Conservation (phyloP, 208 protist genomes). For the Willaertia magna region DNA sequence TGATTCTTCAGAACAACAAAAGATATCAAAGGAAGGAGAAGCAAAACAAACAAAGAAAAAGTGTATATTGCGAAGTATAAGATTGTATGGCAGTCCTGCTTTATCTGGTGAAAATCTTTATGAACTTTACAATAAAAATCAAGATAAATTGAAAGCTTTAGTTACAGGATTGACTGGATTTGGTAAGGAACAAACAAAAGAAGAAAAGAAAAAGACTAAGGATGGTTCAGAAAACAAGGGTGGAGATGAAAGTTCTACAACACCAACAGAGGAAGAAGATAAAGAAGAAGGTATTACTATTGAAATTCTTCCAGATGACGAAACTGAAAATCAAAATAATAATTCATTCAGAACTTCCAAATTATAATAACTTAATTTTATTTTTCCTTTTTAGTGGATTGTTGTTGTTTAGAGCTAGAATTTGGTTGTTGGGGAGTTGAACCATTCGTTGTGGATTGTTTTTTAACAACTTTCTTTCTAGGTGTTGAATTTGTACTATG, state of each 20-base stretch:
- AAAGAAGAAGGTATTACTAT: neutral
- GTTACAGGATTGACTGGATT: too few species aligned
- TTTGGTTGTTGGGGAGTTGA: too few species aligned
- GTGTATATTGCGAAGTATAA: neutral
- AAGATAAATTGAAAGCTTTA: neutral
- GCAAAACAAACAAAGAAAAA: neutral
- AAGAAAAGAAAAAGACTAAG: too few species aligned
- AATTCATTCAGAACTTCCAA: too few species aligned
- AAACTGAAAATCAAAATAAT: too few species aligned
- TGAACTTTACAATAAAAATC: neutral
- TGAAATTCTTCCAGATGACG: neutral
- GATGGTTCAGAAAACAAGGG: neutral
- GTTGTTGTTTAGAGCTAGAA: too few species aligned
- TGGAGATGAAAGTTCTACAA: neutral
- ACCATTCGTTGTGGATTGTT: too few species aligned
- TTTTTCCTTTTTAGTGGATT: too few species aligned
- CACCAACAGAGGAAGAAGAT: neutral
- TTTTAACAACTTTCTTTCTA: too few species aligned
- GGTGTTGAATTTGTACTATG: too few species aligned
- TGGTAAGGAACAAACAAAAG: too few species aligned
- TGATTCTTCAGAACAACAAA: neutral
- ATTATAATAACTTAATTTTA: too few species aligned
- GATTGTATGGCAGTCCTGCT: neutral
- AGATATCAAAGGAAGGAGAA: neutral
- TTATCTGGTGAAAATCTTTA: neutral